Evolutionary conservation across 352 stramenopile species (phyloP), one percentile per base, ranked within the genome.

Genomic region (Phytophthora gonapodyides): DNA sequence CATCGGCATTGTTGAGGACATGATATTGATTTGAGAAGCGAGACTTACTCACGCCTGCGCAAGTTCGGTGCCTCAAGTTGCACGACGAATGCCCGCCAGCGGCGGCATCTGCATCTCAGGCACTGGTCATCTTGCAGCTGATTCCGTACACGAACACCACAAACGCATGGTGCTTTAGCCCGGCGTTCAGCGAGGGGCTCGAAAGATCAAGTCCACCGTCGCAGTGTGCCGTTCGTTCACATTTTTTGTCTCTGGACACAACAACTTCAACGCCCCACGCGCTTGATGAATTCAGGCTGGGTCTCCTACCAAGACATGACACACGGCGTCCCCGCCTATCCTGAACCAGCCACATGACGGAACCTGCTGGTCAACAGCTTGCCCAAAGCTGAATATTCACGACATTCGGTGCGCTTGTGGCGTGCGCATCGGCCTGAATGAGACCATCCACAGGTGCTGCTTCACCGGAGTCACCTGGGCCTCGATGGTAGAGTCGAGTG

Each of bases 401-500:
- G 7, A 33, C 42, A 58, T 52, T 40, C 40, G 30, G 57, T 27
- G 51, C 16, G 27, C 24, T 27, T 27, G 43, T 59, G 40, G 30
- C 57, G 57, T 59, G 40, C 48, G 41, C 40, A 7, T 59, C 41
- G 38, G 21, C 46, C 49, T 16, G 27, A 27, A 31, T 37, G 17
- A 15, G 17, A 15, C 21, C 40, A 16, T 33, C 37, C 49, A 47
- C 37, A 38, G 37, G 42, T 30, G 35, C 43, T 40, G 9, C 19
- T 40, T 47, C 12, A 44, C 33, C 19, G 34, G 52, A 42, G 24
- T 27, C 24, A 27, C 24, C 24, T 6, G 24, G 16, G 7, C 1
- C n/a, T 15, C n/a, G 33, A 41, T 52, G 58, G 41, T 13, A 61
- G 42, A 46, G 58, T 54, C 52, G 30, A 61, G 41, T 53, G 48